Evolutionary conservation across 2,329 filamentous ascomycete genomes (phyloP), one percentile per base, ranked within the genome.

Genomic region (Penicillium freii): DNA sequence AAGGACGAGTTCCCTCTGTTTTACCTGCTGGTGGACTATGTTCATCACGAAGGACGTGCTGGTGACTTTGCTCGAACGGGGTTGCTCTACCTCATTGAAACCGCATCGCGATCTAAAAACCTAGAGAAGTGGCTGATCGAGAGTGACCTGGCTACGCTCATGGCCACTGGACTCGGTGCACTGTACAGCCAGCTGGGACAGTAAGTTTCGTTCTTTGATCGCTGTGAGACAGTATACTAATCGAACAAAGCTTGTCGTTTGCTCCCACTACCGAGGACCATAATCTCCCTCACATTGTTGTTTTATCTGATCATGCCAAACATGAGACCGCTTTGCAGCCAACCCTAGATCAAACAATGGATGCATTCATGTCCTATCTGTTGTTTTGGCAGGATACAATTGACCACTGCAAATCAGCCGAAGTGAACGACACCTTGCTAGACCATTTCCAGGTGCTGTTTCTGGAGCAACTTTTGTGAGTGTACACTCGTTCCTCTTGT

Each of bases 391-490:
- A 99, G 76, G 94, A 99, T 73, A 92, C 97, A 34, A 80, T 99
- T 59, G 94, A 97, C 72, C 93, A 97, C 75, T 99, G 94, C 77
- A 87, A 87, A 67, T 97, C 93, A 4, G 81, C 87, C 1, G 93
- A 97, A 71, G 91, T 99, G 65, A 94, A 93, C 72, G 91, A 91
- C 64, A 97, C 92, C 0, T 80, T 99, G 50, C 82, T 99, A 33
- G 94, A 99, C 72, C 94, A 99, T 75, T 99, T 99, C 70, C 92
- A 97, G 72, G 89, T 97, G 65, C 86, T 99, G 34, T 99, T 99
- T 73, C 79, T 99, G 51, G 91, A 97, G 74, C 94, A 99, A 74
- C 79, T 99, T 68, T 78, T 99, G 85, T 97, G 76, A 71, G 88
- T 77, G 5, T 11, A 17, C 10, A 27, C 27, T 15, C 2, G 17